Percentiles rank a stretch among this genome's conserved stretches.
phyloP scores from a whole-genome alignment of 208 protist genomes.

The Trypanosoma melophagium region DNA sequence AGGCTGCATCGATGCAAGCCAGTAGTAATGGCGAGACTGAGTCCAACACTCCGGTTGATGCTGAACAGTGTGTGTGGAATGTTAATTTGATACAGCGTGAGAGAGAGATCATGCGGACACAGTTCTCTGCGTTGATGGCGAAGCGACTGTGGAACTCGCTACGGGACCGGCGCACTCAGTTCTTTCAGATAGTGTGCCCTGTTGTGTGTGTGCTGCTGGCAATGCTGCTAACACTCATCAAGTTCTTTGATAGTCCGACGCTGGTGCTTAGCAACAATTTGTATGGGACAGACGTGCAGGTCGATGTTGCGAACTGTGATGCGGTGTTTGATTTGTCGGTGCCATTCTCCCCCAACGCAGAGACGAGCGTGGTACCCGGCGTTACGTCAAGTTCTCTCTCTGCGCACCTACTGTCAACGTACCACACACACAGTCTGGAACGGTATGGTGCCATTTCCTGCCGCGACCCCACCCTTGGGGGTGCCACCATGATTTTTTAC shows the following conservation, averaged over 20 bases:
- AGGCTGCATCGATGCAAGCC: no score
- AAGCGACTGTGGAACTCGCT: slow-evolving; percentile 25
- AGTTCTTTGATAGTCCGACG: slow-evolving; percentile 32
- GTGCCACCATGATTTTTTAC: slow-evolving; percentile 34
- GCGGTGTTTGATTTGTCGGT: slow-evolving; percentile 27
- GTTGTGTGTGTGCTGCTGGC: slow-evolving; percentile 29
- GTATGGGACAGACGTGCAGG: slow-evolving; percentile 30
- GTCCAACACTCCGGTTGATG: neutral
- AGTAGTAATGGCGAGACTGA: neutral
- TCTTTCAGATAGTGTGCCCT: slow-evolving; percentile 26
- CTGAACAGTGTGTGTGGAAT: slow-evolving; percentile 5
- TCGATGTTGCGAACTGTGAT: slow-evolving; percentile 14
- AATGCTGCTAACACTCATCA: slow-evolving; percentile 25
- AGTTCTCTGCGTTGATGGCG: slow-evolving; percentile 21
- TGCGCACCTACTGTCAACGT: slow-evolving; percentile 35
- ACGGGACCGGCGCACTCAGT: slow-evolving; percentile 32
- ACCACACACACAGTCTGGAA: slow-evolving; percentile 34
- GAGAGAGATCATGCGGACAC: neutral
- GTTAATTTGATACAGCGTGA: slow-evolving; percentile 1
- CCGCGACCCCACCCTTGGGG: slow-evolving; percentile 23
- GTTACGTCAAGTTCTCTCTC: slow-evolving; percentile 20
- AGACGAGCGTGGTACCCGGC: slow-evolving; percentile 21
- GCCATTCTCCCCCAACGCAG: slow-evolving; percentile 28
- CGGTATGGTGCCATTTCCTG: slow-evolving; percentile 50
- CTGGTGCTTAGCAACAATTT: slow-evolving; percentile 25